Percentiles rank a stretch among this genome's conserved stretches.
Evolutionary conservation across 169 alveolate genomes (phyloP).

Genomic region (Miamiensis avidus): DNA sequence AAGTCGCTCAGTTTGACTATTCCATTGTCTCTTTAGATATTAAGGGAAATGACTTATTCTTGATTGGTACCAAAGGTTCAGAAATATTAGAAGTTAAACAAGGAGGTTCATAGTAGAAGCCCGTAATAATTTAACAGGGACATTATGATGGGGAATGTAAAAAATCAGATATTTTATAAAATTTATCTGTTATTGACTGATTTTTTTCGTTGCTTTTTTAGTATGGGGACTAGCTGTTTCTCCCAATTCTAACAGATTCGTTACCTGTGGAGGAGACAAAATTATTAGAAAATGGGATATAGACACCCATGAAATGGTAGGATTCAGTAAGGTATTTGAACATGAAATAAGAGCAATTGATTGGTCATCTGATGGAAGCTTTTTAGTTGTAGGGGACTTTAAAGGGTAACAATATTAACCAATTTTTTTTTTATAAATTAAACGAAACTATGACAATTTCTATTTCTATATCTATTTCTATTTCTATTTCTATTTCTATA

Average conservation of each 20-base stretch:
- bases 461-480: constrained; percentile 50
- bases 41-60: constrained; percentile 39
- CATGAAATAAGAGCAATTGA: constrained; percentile 82
- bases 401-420: constrained; percentile 54
- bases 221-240: constrained; percentile 79
- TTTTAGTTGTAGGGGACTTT: constrained; percentile 72
- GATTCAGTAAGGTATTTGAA: constrained; percentile 49
- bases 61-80: constrained; percentile 80
- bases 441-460: constrained; percentile 34
- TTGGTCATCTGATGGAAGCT: constrained; percentile 80
- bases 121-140: constrained; percentile 51
- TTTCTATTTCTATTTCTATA: neutral
- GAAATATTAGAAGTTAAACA: constrained; percentile 63
- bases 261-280: constrained; percentile 88
- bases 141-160: constrained; percentile 81
- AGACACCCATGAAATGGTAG: constrained; percentile 39
- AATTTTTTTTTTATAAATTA: constrained; percentile 37
- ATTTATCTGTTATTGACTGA: neutral
- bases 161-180: constrained; percentile 22
- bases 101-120: constrained; percentile 5
- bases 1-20: neutral
- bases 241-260: constrained; percentile 66
- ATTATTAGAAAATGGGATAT: constrained; percentile 82
- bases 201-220: too few relatives aligned
- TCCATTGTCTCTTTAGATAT: constrained; percentile 59